Percentiles rank a stretch among this genome's conserved stretches.
These are phyloP conservation scores for Musa troglodytarum DNA, from an alignment of 176 grass and related monocot genomes.

Conservation along the genomic window DNA sequence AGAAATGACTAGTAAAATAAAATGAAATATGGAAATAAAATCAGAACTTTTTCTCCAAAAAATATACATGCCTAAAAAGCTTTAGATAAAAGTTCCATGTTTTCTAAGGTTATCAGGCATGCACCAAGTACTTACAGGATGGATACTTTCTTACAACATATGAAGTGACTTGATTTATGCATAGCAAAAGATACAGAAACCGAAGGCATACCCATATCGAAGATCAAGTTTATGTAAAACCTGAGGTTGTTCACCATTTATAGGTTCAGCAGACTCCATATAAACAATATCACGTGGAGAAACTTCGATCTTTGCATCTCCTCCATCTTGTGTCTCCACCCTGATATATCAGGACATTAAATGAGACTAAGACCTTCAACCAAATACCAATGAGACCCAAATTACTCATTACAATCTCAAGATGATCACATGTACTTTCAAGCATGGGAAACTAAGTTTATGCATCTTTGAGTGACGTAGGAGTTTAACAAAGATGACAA, in stretches of 20 bases:
- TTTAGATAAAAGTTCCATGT: background rate
- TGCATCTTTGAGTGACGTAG: background rate
- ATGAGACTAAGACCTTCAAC: background rate
- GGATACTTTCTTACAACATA: background rate
- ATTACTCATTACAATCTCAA: background rate
- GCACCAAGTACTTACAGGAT: background rate
- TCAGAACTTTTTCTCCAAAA: too few relatives aligned
- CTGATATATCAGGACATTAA: constrained; percentile 37
- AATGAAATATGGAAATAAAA: too few relatives aligned
- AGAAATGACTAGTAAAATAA: too few relatives aligned
- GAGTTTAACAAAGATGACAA: background rate
- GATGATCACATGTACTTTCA: background rate
- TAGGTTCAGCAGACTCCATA: constrained; percentile 66
- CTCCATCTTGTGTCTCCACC: constrained; percentile 98
- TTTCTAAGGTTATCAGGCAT: background rate
- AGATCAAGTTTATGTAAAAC: constrained; percentile 96
- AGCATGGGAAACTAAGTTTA: background rate
- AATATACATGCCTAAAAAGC: too few relatives aligned
- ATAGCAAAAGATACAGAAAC: constrained; percentile 19
- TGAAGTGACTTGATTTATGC: constrained; percentile 9
- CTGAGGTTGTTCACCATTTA: constrained; percentile 72
- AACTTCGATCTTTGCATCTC: constrained; percentile 96
- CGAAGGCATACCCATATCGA: constrained; percentile 76
- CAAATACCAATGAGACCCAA: background rate
- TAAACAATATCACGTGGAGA: constrained; percentile 98